Percentiles rank a stretch among this genome's conserved stretches.
These are phyloP conservation scores for Phytophthora sojae DNA, from an alignment of 352 stramenopile genomes.

Conservation along the genomic window DNA sequence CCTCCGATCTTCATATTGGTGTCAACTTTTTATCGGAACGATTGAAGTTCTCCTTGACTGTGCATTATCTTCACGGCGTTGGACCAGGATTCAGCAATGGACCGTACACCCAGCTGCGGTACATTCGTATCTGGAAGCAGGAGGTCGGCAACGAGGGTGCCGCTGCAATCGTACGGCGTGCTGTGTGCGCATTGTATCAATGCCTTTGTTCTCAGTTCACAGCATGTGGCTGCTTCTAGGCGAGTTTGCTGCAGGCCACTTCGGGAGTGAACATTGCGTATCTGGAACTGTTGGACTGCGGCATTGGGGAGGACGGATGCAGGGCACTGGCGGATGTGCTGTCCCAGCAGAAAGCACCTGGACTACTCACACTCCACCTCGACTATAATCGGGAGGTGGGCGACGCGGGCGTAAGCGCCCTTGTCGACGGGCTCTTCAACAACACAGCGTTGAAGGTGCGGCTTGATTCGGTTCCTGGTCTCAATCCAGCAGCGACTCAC, in stretches of 20 bases:
- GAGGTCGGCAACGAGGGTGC: conserved; percentile 79
- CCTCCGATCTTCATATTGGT: too few species aligned
- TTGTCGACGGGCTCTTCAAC: conserved; percentile 76
- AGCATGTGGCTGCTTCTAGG: conserved; percentile 22
- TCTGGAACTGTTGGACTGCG: conserved; percentile 81
- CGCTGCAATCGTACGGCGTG: conserved; percentile 60
- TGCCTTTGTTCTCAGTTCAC: not conserved
- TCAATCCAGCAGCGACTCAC: not conserved
- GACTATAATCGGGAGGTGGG: conserved; percentile 76
- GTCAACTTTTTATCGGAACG: too few species aligned
- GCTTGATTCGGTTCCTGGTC: not conserved
- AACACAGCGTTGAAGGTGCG: conserved; percentile 74
- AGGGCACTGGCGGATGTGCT: conserved; percentile 61
- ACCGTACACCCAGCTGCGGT: conserved; percentile 71
- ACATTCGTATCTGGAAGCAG: conserved; percentile 87
- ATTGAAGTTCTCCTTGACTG: conserved; percentile 53
- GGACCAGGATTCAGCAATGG: conserved; percentile 71
- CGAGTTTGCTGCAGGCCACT: conserved; percentile 50
- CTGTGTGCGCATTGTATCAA: not conserved
- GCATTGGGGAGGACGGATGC: conserved; percentile 71
- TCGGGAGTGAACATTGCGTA: conserved; percentile 77
- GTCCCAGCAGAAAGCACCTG: conserved; percentile 55
- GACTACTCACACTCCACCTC: conserved; percentile 78
- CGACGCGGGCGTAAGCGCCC: conserved; percentile 55
- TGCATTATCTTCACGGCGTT: conserved; percentile 47